These are phyloP conservation scores for Nemophila menziesii DNA, from an alignment of 257 asterid species.

Conservation along the genomic window DNA sequence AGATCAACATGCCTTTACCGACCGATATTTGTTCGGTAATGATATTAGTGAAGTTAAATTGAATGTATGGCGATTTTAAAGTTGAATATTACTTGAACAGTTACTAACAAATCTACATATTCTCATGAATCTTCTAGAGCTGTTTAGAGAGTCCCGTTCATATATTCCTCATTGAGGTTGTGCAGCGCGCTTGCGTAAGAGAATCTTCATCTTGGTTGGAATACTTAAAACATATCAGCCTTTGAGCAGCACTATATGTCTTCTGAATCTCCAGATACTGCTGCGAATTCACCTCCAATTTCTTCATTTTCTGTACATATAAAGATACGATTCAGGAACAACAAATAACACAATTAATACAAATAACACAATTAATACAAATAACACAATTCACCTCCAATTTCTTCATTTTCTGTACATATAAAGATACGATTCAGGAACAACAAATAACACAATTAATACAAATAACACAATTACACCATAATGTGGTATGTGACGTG, in stretches of 20 bases:
- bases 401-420: slow-evolving; percentile 55
- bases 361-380: too few species aligned
- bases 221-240: slow-evolving; percentile 71
- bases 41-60: too few species aligned
- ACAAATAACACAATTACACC: too few species aligned
- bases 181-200: slow-evolving; percentile 59
- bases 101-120: too few species aligned
- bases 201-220: slow-evolving; percentile 79
- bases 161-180: slow-evolving; percentile 49
- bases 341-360: background rate
- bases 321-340: background rate
- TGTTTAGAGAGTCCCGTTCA: slow-evolving; percentile 25
- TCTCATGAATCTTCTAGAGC: background rate
- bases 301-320: slow-evolving; percentile 49
- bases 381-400: slow-evolving; percentile 41
- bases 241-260: slow-evolving; percentile 67
- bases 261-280: slow-evolving; percentile 47
- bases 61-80: too few species aligned
- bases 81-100: too few species aligned
- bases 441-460: background rate
- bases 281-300: slow-evolving; percentile 39
- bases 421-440: background rate
- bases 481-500: slow-evolving; percentile 69
- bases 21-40: too few species aligned
- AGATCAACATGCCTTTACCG: too few species aligned